Base-by-base conservation (phyloP, 2,329 filamentous ascomycete genomes). In the Curvularia lunata region DNA sequence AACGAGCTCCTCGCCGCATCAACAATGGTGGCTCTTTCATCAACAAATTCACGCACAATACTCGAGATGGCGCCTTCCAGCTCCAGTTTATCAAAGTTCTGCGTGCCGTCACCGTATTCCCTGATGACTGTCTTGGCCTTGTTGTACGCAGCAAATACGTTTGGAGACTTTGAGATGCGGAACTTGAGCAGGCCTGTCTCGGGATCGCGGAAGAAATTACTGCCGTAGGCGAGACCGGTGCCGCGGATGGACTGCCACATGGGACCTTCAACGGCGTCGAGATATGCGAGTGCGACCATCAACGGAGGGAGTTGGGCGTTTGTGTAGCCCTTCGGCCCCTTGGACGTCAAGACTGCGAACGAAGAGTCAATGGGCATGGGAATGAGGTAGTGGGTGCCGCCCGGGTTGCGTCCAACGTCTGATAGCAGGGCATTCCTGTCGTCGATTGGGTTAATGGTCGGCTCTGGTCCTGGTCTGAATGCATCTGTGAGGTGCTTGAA, bases 361-460 rank as follows among this genome's bases (percentile, higher is more conserved):
- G 93, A 97, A 42, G 91, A 96, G 79, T 99, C 95, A 50, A 97
- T 89, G 0, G 91, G 87, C 88, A 99, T 95, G 16, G 95, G 92
- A 21, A 98, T 86, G 52, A 99, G 85, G 65, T 91, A 89, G 30
- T 89, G 86, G 34, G 90, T 83, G 5, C 86, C 85, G 13, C 95
- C 95, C 0, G 93, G 90, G 6, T 85, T 86, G 52, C 84, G 84
- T 16, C 92, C 95, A 53, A 91, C 87, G 0, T 86, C 82, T 62
- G 87, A 96, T 53, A 97, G 86, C n/a, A 92, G 83, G 38, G 86
- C 84, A 50, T 85, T 83, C 8, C 88, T 86, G 63, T 88, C 85
- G 57, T 89, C 86, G 48, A 97, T 88, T 1, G 91, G 88, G 13
- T 87, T 82, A 53, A 96, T 82, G 0, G 85, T 79, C 16, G 84